Base-by-base conservation (phyloP, 257 asterid genomes). In the Craterostigma plantagineum region DNA sequence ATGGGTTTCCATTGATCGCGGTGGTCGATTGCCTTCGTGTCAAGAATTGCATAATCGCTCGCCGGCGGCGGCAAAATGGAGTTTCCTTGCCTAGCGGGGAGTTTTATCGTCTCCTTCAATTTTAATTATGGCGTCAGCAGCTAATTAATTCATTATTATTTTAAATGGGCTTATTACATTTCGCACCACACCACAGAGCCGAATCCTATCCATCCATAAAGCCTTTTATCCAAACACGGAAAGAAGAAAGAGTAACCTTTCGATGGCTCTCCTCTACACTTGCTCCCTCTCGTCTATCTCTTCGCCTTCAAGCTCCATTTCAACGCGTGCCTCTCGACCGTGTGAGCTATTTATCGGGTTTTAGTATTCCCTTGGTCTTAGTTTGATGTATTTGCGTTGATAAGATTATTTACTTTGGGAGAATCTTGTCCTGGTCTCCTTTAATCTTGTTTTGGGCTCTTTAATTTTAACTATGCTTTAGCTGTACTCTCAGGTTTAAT, bases 1-100 rank as follows among this genome's bases (percentile, higher is more conserved):
- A 79, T 14, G 79, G 93, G 23, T 23, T 23, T 23, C 30, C 30
- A 6, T 23, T 2, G 30, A 23, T 23, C 6, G 30, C 30, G 30
- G 30, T 23, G 30, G 30, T 23, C 6, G 30, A 2, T 23, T 2
- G 30, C 30, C 30, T 23, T 23, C 30, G 30, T 23, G 30, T 2
- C 30, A 23, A 6, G 30, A 23, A 23, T 23, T 6, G 30, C 30
- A 23, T 23, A 6, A 23, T 23, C 30, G 30, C 6, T 23, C 30
- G 30, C 30, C 30, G 30, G 30, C 30, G n/a, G n/a, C n/a, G 30
- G 30, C 30, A 23, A 23, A 23, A 6, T 23, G 30, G 30, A 23
- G 30, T 23, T 23, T 23, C n/a, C n/a, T 23, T 23, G 2, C 30
- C 6, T 23, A 6, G 30, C 30, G 30, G n/a, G n/a, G n/a, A 40